Evolutionary conservation across 2,329 filamentous ascomycete species (phyloP), one percentile per base, ranked within the genome.

Genomic region (Alternaria sp.): DNA sequence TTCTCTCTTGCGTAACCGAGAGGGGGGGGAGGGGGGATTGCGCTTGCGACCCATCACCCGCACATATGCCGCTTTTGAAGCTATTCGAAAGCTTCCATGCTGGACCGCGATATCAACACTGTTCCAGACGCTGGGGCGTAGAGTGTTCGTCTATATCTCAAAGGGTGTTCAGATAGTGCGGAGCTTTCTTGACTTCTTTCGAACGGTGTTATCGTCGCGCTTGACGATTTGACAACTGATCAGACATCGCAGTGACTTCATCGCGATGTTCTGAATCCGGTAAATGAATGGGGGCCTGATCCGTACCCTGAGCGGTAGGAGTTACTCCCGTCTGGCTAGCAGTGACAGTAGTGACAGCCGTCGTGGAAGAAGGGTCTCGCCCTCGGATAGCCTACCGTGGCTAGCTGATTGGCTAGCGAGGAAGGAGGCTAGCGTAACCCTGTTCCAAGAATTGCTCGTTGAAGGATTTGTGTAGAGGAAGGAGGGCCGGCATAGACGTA

Each of bases 351-450:
- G 29, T 46, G 17, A 33, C 29, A 23, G 42, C 28, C 42, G 6
- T 23, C 9, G 21, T 26, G 29, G 21, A 21, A 48, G 44, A 48
- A 48, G 29, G 28, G 37, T 42, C 45, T 56, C 45, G 28, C 53
- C 45, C 24, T 50, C 53, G 23, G 44, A 50, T 34, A 49, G 53
- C 45, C 28, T 51, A 13, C 53, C 53, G 44, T n/a, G 31, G 17
- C 31, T 34, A 48, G 44, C 44, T 48, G 21, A 48, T 48, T 48
- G 44, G 44, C 21, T 48, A 36, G 31, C 29, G 13, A 10, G 13
- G 8, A 48, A 36, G 21, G 29, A 10, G 14, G 31, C 29, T 48
- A 48, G 44, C 44, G 31, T 48, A 14, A 34, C 44, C 44, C 31
- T 48, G 23, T 11, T 48, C 44, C 44, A 8, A 48, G 31, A 33